A percentile compares a stretch with the other conserved stretches of the same genome.
phyloP scores from a whole-genome alignment of 768 basidiomycete genomes.

The Macrolepiota albuminosa region DNA sequence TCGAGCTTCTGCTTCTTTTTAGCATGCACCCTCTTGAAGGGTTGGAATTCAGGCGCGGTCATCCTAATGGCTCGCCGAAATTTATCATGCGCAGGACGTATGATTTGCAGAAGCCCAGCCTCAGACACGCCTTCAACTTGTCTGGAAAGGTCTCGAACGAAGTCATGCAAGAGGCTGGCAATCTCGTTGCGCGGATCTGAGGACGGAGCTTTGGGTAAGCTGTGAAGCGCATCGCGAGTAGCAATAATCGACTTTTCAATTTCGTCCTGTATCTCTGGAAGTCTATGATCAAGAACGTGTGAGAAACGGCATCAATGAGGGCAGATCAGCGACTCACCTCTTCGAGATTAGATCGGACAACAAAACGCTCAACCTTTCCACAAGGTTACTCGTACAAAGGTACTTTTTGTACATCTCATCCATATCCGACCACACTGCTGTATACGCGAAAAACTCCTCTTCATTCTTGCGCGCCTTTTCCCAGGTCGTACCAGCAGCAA shows the following conservation, averaged over 20 bases:
- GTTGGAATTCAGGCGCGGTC: conserved; percentile 57
- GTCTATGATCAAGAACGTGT: conserved; percentile 27
- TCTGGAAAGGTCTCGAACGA: conserved; percentile 38
- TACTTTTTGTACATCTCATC: conserved; percentile 45
- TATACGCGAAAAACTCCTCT: conserved; percentile 48
- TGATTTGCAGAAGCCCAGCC: conserved; percentile 49
- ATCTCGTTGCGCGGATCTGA: conserved; percentile 54
- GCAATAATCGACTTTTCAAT: conserved; percentile 38
- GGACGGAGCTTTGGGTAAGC: conserved; percentile 49
- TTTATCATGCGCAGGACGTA: conserved; percentile 41
- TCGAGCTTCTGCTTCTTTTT: conserved; percentile 11
- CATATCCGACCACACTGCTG: conserved; percentile 49
- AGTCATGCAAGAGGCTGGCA: conserved; percentile 39
- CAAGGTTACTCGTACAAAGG: conserved; percentile 52
- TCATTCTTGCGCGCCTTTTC: conserved; percentile 53
- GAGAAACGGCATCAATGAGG: not conserved
- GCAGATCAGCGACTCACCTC: conserved; percentile 33
- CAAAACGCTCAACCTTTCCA: conserved; percentile 51
- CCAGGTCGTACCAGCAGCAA: conserved; percentile 54
- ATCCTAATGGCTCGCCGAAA: conserved; percentile 45
- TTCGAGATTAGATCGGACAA: conserved; percentile 60
- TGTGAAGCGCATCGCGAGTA: conserved; percentile 22
- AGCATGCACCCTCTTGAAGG: conserved; percentile 28
- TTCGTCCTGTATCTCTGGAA: conserved; percentile 61
- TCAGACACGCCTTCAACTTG: conserved; percentile 52